A percentile compares a stretch with the other conserved stretches of the same genome.
Conservation (phyloP, 352 stramenopile species). For the Phytophthora ohioensis region DNA sequence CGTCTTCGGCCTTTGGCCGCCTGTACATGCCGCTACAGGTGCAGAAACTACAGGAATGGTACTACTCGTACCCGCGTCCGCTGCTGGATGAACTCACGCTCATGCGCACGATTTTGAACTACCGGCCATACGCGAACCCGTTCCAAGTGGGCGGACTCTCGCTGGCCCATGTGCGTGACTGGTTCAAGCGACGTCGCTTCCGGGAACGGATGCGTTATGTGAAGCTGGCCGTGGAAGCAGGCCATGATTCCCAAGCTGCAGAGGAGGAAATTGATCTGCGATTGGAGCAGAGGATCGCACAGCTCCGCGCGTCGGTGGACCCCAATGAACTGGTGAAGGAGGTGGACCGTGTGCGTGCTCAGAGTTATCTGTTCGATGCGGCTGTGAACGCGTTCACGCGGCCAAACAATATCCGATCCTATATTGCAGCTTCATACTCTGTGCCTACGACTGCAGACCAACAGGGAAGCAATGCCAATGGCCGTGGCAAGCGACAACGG, state of each 20-base stretch:
- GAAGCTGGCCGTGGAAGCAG: conserved; percentile 75
- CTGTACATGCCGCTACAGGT: conserved; percentile 75
- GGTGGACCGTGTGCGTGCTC: conserved; percentile 70
- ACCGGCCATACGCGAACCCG: conserved; percentile 77
- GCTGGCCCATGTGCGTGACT: conserved; percentile 80
- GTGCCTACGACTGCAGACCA: conserved; percentile 60
- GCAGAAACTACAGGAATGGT: conserved; percentile 88
- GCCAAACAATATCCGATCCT: conserved; percentile 65
- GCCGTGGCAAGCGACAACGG: conserved; percentile 61
- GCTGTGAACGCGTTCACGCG: conserved; percentile 70
- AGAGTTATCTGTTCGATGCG: conserved; percentile 76
- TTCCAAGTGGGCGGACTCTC: conserved; percentile 69
- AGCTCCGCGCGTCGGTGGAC: conserved; percentile 69
- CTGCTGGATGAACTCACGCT: conserved; percentile 83
- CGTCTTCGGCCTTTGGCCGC: conserved; percentile 57
- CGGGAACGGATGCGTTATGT: conserved; percentile 84
- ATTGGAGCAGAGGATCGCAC: conserved; percentile 83
- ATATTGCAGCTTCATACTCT: conserved; percentile 60
- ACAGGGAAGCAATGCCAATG: conserved; percentile 15
- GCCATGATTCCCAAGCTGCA: conserved; percentile 60
- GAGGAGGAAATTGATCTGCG: conserved; percentile 83
- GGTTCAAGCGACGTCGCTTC: conserved; percentile 86
- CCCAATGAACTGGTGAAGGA: conserved; percentile 86
- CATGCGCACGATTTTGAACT: conserved; percentile 88
- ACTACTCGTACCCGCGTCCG: conserved; percentile 81